A percentile compares a stretch with the other conserved stretches of the same genome.
phyloP scores from a whole-genome alignment of 108 stramenopile genomes.

The Nitzschia sp. region DNA sequence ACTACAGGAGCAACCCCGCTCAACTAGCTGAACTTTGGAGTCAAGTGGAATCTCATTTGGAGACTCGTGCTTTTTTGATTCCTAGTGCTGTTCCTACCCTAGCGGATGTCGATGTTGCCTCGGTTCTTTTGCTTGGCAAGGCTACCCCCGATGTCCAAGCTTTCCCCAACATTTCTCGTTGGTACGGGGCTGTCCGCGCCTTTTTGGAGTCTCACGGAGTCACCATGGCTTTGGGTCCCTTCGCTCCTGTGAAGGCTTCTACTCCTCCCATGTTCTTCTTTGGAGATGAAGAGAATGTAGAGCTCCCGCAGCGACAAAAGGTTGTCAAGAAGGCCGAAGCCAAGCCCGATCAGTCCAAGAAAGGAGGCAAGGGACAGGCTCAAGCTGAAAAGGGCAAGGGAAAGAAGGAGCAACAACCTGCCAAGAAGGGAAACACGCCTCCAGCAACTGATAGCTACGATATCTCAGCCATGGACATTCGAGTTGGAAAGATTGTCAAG shows the following conservation, averaged over 20 bases:
- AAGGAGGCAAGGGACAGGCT: constrained; percentile 16
- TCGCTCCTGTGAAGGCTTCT: background rate
- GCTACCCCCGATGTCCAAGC: background rate
- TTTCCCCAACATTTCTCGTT: constrained; percentile 34
- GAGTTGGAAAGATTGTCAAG: constrained; percentile 89
- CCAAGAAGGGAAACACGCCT: constrained; percentile 19
- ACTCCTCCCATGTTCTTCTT: constrained; percentile 58
- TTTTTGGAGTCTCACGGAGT: constrained; percentile 13
- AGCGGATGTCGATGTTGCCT: constrained; percentile 75
- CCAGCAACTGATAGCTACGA: constrained; percentile 31
- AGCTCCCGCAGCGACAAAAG: constrained; percentile 26
- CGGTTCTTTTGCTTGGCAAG: constrained; percentile 1
- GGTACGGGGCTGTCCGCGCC: constrained; percentile 42
- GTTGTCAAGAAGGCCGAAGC: constrained; percentile 3
- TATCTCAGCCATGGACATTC: constrained; percentile 85
- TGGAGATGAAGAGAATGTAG: constrained; percentile 60
- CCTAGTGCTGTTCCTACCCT: constrained; percentile 47
- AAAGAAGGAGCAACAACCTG: constrained; percentile 24
- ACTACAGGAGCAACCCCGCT: constrained; percentile 27
- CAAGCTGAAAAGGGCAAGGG: constrained; percentile 16
- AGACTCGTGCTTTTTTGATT: constrained; percentile 62
- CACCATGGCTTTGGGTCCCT: background rate
- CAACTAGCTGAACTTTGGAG: constrained; percentile 18
- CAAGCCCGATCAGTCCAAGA: constrained; percentile 3
- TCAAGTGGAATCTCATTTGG: constrained; percentile 60